Evolutionary conservation across 192 early-diverging fungal species (phyloP), one percentile per base, ranked within the genome.

Genomic region (Helicostylum pulchrum): DNA sequence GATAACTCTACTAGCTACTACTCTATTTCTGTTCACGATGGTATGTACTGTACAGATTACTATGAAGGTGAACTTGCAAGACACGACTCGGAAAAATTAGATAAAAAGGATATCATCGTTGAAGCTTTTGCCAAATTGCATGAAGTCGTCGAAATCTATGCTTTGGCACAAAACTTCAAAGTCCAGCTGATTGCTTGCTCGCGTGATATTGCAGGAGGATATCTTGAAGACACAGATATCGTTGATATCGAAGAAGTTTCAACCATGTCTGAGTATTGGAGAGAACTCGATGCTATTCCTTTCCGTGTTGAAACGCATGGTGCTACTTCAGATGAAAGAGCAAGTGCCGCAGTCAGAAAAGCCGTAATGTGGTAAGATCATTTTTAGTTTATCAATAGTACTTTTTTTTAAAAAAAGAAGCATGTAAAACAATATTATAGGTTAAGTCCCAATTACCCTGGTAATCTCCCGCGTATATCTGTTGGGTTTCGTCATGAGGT

Each of bases 221-320:
- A 74, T 20, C 0, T 42, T 14, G 21, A 11, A 4, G n/a, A 64
- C 62, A 45, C 77, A 70, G 7, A 65, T 64, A 7, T 67, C 85
- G 60, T 77, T 76, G 65, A 69, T 76, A 31, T 62, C 67, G 10
- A 66, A 74, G 65, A 43, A 43, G 65, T 75, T 42, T 67, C 65
- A 46, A 72, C 82, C 15, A 78, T 80, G 63, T 81, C 75, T 32
- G 70, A 71, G 42, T 78, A 89, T 56, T 90, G 89, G 89, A 80
- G 84, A 34, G 89, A 92, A 53, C 65, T 91, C 11, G 92, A 94
- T 68, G 83, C 85, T 5, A 67, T 88, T 30, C 92, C 92, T 9
- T 86, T 91, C 68, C 70, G 85, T 67, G 77, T 92, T 53, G 70
- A 76, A 14, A 90, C 90, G 20, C 76, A 79, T 19, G 91, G 87